Conservation (phyloP, 139 green algal genomes). For the Picochlorum costavermella region DNA sequence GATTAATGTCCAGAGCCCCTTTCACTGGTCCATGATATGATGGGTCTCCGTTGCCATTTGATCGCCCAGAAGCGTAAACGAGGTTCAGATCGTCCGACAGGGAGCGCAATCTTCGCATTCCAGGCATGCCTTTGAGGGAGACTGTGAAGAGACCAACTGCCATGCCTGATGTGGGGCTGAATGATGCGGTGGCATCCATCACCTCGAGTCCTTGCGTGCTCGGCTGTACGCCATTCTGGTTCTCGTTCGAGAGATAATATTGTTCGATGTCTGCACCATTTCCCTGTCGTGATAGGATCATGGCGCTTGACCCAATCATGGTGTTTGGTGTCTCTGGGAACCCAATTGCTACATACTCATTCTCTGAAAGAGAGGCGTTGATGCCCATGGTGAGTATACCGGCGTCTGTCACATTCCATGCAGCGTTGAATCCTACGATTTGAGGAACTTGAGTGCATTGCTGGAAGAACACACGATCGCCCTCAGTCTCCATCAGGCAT, state of each 20-base stretch:
- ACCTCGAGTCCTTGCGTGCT: constrained; percentile 12
- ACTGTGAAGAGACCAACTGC: not conserved
- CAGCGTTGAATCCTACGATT: not conserved
- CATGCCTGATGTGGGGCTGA: not conserved
- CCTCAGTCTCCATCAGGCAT: not conserved
- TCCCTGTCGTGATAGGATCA: constrained; percentile 14
- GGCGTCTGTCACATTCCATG: not conserved
- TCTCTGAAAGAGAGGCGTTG: not conserved
- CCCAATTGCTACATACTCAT: constrained; percentile 29
- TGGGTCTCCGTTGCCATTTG: not conserved
- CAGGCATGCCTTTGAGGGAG: too few species aligned
- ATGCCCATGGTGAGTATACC: not conserved
- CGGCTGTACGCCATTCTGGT: constrained; percentile 10
- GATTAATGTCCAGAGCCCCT: too few species aligned
- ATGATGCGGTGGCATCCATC: constrained; percentile 1
- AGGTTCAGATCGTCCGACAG: constrained; percentile 6
- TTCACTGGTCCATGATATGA: not conserved
- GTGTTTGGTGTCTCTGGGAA: constrained; percentile 20
- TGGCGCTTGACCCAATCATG: constrained; percentile 27
- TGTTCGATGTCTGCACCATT: constrained; percentile 14
- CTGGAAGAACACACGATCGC: not conserved
- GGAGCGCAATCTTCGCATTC: not conserved
- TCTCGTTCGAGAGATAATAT: constrained; percentile 16
- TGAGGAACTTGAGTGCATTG: not conserved
- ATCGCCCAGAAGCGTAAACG: constrained; percentile 18